Base-by-base conservation (phyloP, 2,329 filamentous ascomycete genomes). In the Alternaria tenuissima region DNA sequence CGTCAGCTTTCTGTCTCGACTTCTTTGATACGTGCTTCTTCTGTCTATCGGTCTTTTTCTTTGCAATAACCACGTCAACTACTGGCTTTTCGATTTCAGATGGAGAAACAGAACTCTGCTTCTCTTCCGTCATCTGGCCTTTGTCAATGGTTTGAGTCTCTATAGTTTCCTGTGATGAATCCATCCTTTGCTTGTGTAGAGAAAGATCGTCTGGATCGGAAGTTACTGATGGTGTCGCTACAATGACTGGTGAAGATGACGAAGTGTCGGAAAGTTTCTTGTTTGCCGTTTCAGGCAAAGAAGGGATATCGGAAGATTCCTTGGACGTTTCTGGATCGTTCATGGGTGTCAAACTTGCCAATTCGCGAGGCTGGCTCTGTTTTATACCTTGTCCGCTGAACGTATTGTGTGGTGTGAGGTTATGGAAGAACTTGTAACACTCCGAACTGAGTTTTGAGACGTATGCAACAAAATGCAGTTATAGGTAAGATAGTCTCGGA, bases 151-250 rank as follows among this genome's bases (percentile, higher is more conserved):
- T 51, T n/a, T 64, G 58, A 6, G 49, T 24, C 18, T 66, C 62
- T 2, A 51, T 51, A 14, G 63, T 57, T 12, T 64, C 64, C 36
- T 67, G 64, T 7, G 54, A 64, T 16, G 64, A 38, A 12, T 65
- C 64, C 63, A 70, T 69, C 3, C 55, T 61, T 26, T 34, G 55
- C 32, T 46, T 57, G 36, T 62, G 64, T 4, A 73, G 49, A 7
- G 56, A 59, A 26, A 68, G 49, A 7, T 59, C 61, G 41, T 68
- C 68, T 14, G 67, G 58, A 4, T 74, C 70, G 8, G 66, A 67
- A 12, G 54, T 64, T 4, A 68, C 61, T n/a, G 66, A 67, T 2
- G 71, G 71, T 11, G 72, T 74, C 11, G 70, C 52, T 22, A 75
- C 55, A 18, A 70, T 52, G 26, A 73, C 63, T 38, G 69, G 70